A percentile compares a stretch with the other conserved stretches of the same genome.
Conservation (phyloP, 2,329 filamentous ascomycete species). For the Colletotrichum tropicicola region DNA sequence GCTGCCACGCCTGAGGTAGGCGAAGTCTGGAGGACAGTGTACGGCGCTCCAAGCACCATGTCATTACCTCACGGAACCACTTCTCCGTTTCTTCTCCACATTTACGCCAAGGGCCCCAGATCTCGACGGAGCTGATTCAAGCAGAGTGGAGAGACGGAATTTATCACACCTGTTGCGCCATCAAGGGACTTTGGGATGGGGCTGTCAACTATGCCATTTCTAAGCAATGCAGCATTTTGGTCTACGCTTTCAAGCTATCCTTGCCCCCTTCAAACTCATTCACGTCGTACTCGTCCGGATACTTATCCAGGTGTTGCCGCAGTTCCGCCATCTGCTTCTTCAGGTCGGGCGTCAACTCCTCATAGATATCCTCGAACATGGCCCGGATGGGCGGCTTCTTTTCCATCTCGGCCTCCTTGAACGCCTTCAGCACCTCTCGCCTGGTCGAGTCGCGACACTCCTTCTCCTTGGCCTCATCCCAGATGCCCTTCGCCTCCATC, state of each 20-base stretch:
- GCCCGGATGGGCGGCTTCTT: constrained; percentile 77
- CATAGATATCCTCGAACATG: constrained; percentile 91
- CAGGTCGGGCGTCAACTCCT: constrained; percentile 83
- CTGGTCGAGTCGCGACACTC: constrained; percentile 71
- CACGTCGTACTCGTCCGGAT: constrained; percentile 92
- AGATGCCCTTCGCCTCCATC: constrained; percentile 83
- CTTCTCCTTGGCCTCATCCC: constrained; percentile 87
- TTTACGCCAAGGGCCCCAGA: not conserved
- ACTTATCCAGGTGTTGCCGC: constrained; percentile 80
- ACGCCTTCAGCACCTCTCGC: constrained; percentile 83
- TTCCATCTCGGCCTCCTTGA: constrained; percentile 82
- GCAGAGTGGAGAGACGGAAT: constrained; percentile 1
- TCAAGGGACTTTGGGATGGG: constrained; percentile 5
- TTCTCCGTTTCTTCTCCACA: constrained; percentile 17
- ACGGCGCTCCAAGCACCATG: not conserved
- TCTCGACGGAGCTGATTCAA: constrained; percentile 13
- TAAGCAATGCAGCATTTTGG: not conserved
- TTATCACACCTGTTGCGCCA: constrained; percentile 15
- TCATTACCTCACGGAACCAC: constrained; percentile 21
- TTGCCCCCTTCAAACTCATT: constrained; percentile 78
- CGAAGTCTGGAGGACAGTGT: too few species aligned
- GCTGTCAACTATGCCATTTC: constrained; percentile 1
- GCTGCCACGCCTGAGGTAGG: too few species aligned
- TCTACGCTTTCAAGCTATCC: constrained; percentile 61
- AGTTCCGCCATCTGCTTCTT: constrained; percentile 77